A percentile compares a stretch with the other conserved stretches of the same genome.
Evolutionary conservation across 1,284 basidiomycete genomes (phyloP).

Genomic region (Bondarzewia mesenterica): DNA sequence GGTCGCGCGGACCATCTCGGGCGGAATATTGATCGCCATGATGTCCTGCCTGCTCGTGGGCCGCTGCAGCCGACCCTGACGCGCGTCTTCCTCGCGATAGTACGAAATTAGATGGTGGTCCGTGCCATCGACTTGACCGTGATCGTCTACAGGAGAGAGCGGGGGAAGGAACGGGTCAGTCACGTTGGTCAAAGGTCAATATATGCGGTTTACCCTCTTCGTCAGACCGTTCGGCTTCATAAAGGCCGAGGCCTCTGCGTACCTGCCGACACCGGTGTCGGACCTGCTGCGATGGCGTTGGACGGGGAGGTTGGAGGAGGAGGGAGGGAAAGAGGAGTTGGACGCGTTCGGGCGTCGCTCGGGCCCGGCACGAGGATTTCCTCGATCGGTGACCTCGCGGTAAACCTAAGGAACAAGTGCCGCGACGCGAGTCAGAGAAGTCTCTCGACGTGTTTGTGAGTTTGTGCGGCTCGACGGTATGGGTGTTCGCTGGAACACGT

Average conservation of each 20-base stretch:
- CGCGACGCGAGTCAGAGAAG: no score
- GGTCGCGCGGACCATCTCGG: constrained; percentile 59
- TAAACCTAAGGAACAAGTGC: constrained; percentile 69
- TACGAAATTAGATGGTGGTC: constrained; percentile 78
- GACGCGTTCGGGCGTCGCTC: constrained; percentile 14
- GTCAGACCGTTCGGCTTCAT: neutral
- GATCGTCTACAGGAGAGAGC: constrained; percentile 49
- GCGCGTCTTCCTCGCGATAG: constrained; percentile 71
- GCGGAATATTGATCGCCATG: constrained; percentile 56
- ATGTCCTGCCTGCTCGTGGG: constrained; percentile 59
- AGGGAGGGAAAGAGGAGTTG: constrained; percentile 1
- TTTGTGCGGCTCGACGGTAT: no score
- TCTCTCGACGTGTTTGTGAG: no score
- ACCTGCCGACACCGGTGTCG: neutral
- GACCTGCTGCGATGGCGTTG: neutral
- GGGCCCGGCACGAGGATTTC: constrained; percentile 27
- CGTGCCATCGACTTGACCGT: constrained; percentile 66
- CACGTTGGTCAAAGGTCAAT: no score
- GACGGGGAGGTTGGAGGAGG: neutral
- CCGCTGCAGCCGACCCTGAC: constrained; percentile 51
- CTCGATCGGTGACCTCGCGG: constrained; percentile 54
- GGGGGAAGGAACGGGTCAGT: neutral
- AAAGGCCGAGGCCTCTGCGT: neutral
- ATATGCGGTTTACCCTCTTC: neutral
- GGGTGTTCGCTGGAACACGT: neutral